A percentile compares a stretch with the other conserved stretches of the same genome.
Conservation (phyloP, 2,329 filamentous ascomycete genomes). For the Talaromyces amestolkiae region DNA sequence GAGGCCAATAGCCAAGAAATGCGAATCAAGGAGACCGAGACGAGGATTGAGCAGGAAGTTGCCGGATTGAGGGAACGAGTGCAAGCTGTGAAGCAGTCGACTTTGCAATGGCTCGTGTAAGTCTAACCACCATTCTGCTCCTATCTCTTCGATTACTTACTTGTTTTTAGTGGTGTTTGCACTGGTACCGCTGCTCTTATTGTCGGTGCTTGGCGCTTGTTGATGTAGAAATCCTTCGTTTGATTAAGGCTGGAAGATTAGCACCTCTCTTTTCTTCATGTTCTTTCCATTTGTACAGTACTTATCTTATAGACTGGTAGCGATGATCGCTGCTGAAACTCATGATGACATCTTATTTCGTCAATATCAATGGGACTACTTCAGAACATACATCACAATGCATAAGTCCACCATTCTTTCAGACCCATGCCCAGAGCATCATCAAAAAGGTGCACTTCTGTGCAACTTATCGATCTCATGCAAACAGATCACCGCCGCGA, state of each 20-base stretch:
- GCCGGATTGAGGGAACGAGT: constrained; percentile 85
- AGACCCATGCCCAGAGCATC: too few species aligned
- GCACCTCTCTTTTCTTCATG: neutral
- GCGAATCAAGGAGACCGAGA: constrained; percentile 98
- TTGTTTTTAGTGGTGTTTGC: constrained; percentile 51
- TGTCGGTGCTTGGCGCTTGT: constrained; percentile 59
- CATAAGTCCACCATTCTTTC: too few species aligned
- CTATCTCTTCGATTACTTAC: neutral
- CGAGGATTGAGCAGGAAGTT: constrained; percentile 96
- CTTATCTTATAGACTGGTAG: neutral
- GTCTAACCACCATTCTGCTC: constrained; percentile 48
- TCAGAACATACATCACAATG: too few species aligned
- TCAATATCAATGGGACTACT: too few species aligned
- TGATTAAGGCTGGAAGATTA: neutral
- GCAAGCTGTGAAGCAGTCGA: constrained; percentile 97
- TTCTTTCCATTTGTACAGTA: constrained; percentile 7
- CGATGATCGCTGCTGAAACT: too few species aligned
- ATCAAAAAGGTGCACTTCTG: too few species aligned
- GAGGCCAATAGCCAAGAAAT: constrained; percentile 95
- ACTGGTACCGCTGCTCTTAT: constrained; percentile 60
- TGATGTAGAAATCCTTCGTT: constrained; percentile 45
- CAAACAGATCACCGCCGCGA: too few species aligned
- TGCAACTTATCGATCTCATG: too few species aligned
- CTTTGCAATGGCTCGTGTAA: constrained; percentile 96
- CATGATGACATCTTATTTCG: too few species aligned